phyloP scores from a whole-genome alignment of 2,329 filamentous ascomycete genomes.

The Aspergillus transmontanensis region DNA sequence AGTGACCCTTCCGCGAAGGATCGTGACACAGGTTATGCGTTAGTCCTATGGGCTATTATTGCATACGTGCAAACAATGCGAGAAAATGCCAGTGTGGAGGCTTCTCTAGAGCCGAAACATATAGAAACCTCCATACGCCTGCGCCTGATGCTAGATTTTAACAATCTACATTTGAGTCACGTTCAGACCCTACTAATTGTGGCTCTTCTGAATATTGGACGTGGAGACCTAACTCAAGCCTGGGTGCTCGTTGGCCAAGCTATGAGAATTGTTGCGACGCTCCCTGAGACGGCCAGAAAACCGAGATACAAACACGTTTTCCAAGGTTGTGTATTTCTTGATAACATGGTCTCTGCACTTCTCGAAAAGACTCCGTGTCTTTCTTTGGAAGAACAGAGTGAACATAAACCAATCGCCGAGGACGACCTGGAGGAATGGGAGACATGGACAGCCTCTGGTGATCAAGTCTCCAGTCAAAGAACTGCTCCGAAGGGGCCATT shows the following conservation, averaged over 20 bases:
- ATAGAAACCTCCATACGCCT: background rate
- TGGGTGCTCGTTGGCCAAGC: background rate
- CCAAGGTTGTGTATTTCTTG: background rate
- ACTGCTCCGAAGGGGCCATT: background rate
- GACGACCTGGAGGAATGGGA: background rate
- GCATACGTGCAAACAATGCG: background rate
- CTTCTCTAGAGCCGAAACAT: background rate
- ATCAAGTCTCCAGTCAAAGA: background rate
- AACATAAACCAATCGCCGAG: background rate
- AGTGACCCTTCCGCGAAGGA: background rate
- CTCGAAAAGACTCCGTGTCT: background rate
- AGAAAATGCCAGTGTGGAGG: background rate
- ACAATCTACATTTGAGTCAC: background rate
- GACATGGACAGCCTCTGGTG: background rate
- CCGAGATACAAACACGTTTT: background rate
- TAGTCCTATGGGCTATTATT: background rate
- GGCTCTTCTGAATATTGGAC: background rate
- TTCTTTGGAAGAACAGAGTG: background rate
- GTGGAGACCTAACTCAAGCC: background rate
- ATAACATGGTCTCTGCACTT: background rate
- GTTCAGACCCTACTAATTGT: background rate
- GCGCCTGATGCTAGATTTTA: background rate
- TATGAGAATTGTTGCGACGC: background rate
- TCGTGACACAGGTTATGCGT: background rate
- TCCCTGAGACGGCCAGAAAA: background rate